Evolutionary conservation across 2,329 filamentous ascomycete genomes (phyloP).

Genomic region (Colletotrichum navitas): DNA sequence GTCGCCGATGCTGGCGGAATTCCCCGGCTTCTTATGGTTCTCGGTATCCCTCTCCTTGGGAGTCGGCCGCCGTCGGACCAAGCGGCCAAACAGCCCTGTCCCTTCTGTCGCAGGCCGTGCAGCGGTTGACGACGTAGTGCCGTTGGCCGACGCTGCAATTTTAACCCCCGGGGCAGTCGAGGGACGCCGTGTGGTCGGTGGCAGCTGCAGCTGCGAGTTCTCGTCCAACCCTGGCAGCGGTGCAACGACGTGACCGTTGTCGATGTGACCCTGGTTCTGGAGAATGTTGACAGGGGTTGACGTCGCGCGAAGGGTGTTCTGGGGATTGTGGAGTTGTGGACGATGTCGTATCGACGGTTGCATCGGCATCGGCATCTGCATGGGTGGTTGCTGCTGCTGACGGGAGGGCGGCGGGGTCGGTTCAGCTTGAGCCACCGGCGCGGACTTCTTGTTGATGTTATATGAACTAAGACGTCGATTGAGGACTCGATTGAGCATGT

Average conservation of each 20-base stretch:
- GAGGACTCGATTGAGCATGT: conserved; percentile 27
- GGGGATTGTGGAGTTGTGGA: conserved; percentile 41
- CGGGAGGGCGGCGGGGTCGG: conserved; percentile 22
- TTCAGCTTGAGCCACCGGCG: conserved; percentile 7
- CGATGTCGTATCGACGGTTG: conserved; percentile 36
- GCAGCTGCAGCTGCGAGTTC: conserved; percentile 26
- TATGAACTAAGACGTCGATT: conserved; percentile 23
- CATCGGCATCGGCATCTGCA: conserved; percentile 37
- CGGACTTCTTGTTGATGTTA: neutral
- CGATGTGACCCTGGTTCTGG: conserved; percentile 32
- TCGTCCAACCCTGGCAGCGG: conserved; percentile 36
- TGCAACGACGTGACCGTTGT: conserved; percentile 30
- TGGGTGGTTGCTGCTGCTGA: conserved; percentile 7
- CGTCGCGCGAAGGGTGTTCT: conserved; percentile 32
- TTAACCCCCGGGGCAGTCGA: conserved; percentile 11
- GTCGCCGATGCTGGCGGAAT: conserved; percentile 12
- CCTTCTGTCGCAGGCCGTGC: conserved; percentile 24
- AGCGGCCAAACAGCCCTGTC: conserved; percentile 27
- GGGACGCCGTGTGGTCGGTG: conserved; percentile 3
- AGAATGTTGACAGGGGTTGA: conserved; percentile 20
- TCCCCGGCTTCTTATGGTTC: conserved; percentile 25
- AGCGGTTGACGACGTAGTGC: conserved; percentile 27
- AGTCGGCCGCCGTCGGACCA: conserved; percentile 33
- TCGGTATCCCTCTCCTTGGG: conserved; percentile 24
- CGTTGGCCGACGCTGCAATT: neutral